A percentile compares a stretch with the other conserved stretches of the same genome.
Evolutionary conservation across 495 filamentous ascomycete genomes (phyloP).

Genomic region (Bacidia gigantensis): DNA sequence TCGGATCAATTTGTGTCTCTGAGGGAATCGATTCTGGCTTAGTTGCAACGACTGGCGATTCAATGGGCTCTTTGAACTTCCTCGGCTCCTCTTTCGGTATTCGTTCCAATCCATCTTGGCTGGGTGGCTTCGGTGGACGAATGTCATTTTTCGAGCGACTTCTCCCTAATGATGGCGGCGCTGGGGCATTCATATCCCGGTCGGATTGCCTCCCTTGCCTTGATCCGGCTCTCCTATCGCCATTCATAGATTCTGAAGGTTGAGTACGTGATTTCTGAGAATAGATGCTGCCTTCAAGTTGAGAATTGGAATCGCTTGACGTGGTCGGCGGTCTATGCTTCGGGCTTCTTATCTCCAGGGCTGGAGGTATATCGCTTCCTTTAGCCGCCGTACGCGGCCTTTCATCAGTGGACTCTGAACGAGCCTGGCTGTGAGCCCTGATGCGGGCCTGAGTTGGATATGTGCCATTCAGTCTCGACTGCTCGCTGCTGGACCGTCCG

Average conservation of each 20-base stretch:
- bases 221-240: background rate
- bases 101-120: slow-evolving; percentile 1
- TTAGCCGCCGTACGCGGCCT: slow-evolving; percentile 10
- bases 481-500: slow-evolving; percentile 15
- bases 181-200: background rate
- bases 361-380: slow-evolving; percentile 1
- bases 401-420: slow-evolving; percentile 4
- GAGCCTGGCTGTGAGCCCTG: slow-evolving; percentile 1
- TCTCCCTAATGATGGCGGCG: background rate
- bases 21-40: background rate
- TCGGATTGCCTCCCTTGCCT: slow-evolving; percentile 3
- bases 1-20: slow-evolving; percentile 1
- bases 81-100: background rate
- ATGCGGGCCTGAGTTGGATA: slow-evolving; percentile 2
- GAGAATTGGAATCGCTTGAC: slow-evolving; percentile 1
- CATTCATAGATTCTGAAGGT: background rate
- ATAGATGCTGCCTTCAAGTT: background rate
- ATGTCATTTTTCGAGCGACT: slow-evolving; percentile 7
- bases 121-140: slow-evolving; percentile 7
- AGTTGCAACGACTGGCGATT: background rate
- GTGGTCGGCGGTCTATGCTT: background rate
- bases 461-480: slow-evolving; percentile 12
- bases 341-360: slow-evolving; percentile 1
- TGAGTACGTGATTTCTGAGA: background rate
- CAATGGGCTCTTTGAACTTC: background rate